These are phyloP conservation scores for Rickenella mellea DNA, from an alignment of 768 basidiomycete genomes.

Conservation along the genomic window DNA sequence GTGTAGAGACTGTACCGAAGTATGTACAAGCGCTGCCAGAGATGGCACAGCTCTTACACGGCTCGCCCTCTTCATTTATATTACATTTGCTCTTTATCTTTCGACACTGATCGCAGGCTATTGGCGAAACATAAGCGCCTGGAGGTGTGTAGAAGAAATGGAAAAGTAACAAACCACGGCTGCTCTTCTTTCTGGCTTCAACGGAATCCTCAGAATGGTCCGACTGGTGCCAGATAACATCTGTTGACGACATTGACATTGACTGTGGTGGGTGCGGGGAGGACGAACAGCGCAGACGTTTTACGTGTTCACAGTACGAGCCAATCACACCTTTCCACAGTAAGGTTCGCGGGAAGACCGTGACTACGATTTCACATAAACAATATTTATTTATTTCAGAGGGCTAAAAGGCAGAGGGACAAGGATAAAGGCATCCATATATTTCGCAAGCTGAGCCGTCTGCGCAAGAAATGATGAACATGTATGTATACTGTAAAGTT, in stretches of 20 bases:
- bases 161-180: conserved; percentile 36
- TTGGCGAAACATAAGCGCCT: not conserved
- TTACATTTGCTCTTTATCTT: conserved; percentile 88
- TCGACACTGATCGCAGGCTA: conserved; percentile 81
- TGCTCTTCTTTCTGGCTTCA: conserved; percentile 49
- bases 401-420: conserved; percentile 76
- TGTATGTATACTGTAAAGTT: not conserved
- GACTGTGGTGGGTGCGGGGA: too few relatives aligned
- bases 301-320: too few relatives aligned
- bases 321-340: too few relatives aligned
- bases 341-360: too few relatives aligned
- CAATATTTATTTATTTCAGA: conserved; percentile 44
- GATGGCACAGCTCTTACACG: conserved; percentile 56
- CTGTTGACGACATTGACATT: too few relatives aligned
- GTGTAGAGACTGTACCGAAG: conserved; percentile 32
- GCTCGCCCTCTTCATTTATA: conserved; percentile 35
- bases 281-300: too few relatives aligned
- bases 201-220: conserved; percentile 49
- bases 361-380: not conserved
- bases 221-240: conserved; percentile 46
- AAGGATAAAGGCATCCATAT: conserved; percentile 84
- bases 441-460: conserved; percentile 81
- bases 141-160: conserved; percentile 10
- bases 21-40: conserved; percentile 58
- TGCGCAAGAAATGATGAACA: conserved; percentile 20